Conservation (phyloP, 2,329 filamentous ascomycete genomes). For the Colletotrichum liaoningense region DNA sequence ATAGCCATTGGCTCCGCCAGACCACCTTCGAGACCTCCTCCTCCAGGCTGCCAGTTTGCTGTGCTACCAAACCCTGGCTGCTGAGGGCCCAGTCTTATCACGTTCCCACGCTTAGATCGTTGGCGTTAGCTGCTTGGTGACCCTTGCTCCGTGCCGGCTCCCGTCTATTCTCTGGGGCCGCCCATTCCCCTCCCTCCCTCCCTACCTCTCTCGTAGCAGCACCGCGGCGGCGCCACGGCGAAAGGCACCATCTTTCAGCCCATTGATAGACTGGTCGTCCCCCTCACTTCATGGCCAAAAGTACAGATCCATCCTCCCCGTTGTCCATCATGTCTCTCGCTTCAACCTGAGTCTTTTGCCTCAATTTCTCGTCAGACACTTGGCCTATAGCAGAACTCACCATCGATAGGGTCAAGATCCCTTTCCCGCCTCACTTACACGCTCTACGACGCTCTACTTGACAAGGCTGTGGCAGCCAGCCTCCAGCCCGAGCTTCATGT, state of each 20-base stretch:
- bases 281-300: slow-evolving; percentile 26
- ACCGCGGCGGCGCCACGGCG: slow-evolving; percentile 8
- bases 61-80: slow-evolving; percentile 8
- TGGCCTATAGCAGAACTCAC: not conserved
- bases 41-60: slow-evolving; percentile 23
- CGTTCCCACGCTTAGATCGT: not conserved
- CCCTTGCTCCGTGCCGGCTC: slow-evolving; percentile 27
- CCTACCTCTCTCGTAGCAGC: not conserved
- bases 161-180: slow-evolving; percentile 7
- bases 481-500: slow-evolving; percentile 22
- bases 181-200: slow-evolving; percentile 3
- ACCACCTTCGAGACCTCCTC: slow-evolving; percentile 23
- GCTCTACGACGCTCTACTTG: slow-evolving; percentile 8
- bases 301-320: not conserved
- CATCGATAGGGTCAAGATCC: not conserved
- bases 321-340: slow-evolving; percentile 6
- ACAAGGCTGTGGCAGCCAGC: slow-evolving; percentile 31
- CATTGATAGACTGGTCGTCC: slow-evolving; percentile 32
- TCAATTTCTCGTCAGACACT: slow-evolving; percentile 2
- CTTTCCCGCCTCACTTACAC: slow-evolving; percentile 21
- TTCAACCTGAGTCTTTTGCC: not conserved
- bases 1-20: slow-evolving; percentile 22
- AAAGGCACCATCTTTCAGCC: slow-evolving; percentile 19
- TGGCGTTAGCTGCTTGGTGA: not conserved
- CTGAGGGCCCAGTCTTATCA: slow-evolving; percentile 10